phyloP scores from a whole-genome alignment of 2,329 filamentous ascomycete species.

The Ascocoryne sarcoides region DNA sequence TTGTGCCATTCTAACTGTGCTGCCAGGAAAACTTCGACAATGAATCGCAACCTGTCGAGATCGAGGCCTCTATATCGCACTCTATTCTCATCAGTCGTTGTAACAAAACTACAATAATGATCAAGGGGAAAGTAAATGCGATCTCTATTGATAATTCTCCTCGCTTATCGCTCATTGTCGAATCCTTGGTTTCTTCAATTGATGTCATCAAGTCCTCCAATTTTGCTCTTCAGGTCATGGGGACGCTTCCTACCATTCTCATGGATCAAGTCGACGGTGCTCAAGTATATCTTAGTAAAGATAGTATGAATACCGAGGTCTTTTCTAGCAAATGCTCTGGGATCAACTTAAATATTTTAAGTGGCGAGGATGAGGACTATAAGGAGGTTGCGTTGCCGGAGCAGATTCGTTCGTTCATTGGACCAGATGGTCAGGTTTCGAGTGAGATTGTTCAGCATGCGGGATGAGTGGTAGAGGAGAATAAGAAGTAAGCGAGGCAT shows the following conservation, averaged over 20 bases:
- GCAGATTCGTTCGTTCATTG: conserved; percentile 74
- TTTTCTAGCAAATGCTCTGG: conserved; percentile 83
- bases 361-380: conserved; percentile 67
- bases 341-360: conserved; percentile 79
- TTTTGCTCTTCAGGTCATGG: conserved; percentile 88
- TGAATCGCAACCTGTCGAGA: conserved; percentile 61
- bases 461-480: conserved; percentile 43
- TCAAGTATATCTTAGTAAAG: conserved; percentile 74
- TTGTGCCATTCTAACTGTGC: conserved; percentile 7
- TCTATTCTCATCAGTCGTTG: conserved; percentile 89
- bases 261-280: conserved; percentile 92
- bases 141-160: conserved; percentile 88
- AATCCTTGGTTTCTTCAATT: conserved; percentile 81
- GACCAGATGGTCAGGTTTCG: conserved; percentile 65
- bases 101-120: conserved; percentile 80
- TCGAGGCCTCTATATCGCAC: conserved; percentile 74
- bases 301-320: conserved; percentile 69
- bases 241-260: conserved; percentile 75
- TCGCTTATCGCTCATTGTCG: conserved; percentile 76
- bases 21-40: conserved; percentile 85
- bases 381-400: conserved; percentile 81
- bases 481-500: background rate
- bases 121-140: conserved; percentile 93
- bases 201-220: conserved; percentile 94
- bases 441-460: conserved; percentile 95